Conservation (phyloP, 768 basidiomycete genomes). For the Collybia sordida region DNA sequence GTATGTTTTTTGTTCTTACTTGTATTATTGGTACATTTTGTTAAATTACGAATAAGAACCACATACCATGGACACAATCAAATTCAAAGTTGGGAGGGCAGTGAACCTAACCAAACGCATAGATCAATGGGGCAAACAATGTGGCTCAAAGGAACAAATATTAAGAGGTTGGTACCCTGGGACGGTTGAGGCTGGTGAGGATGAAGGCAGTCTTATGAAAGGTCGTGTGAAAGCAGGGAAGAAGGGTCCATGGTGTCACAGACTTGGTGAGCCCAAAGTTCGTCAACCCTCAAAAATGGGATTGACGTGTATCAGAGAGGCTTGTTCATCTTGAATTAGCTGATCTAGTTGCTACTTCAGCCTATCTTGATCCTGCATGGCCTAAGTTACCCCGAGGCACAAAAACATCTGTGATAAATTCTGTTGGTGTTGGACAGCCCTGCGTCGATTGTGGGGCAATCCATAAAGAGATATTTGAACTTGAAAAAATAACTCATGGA, state of each 20-base stretch:
- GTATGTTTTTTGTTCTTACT: conserved; percentile 31
- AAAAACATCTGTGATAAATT: conserved; percentile 17
- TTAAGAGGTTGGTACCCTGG: conserved; percentile 76
- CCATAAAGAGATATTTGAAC: conserved; percentile 83
- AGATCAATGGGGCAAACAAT: conserved; percentile 81
- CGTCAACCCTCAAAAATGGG: background rate
- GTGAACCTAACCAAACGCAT: conserved; percentile 71
- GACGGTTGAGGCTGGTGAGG: conserved; percentile 38
- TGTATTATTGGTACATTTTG: background rate
- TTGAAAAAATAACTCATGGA: conserved; percentile 54
- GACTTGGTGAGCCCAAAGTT: conserved; percentile 40
- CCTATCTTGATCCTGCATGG: conserved; percentile 60
- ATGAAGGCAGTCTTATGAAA: conserved; percentile 54
- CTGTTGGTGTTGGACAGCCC: conserved; percentile 19
- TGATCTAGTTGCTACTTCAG: conserved; percentile 57
- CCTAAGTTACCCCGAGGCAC: conserved; percentile 24
- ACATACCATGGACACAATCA: conserved; percentile 38
- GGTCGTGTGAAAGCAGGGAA: conserved; percentile 63
- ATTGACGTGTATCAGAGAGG: conserved; percentile 42
- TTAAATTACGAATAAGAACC: conserved; percentile 11
- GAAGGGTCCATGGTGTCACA: conserved; percentile 67
- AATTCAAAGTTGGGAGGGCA: conserved; percentile 80
- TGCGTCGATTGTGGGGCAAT: conserved; percentile 47
- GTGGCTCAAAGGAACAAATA: conserved; percentile 73
- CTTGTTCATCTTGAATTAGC: conserved; percentile 80